Evolutionary conservation across 2,329 filamentous ascomycete genomes (phyloP).

Genomic region (Sporothrix protearum): DNA sequence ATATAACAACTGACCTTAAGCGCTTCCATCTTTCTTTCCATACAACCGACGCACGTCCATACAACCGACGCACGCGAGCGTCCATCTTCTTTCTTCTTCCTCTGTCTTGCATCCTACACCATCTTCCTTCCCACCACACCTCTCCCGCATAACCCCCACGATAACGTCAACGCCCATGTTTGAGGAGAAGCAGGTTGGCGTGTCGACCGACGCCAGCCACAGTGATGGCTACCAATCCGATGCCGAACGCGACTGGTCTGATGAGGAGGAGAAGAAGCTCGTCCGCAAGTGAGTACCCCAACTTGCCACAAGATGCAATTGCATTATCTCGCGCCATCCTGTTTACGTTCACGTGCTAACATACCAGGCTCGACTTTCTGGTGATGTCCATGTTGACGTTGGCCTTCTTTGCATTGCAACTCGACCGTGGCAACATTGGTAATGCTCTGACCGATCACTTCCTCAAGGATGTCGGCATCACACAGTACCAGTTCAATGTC

Average conservation of each 20-base stretch:
- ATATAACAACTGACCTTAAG: background rate
- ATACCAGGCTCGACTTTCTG: background rate
- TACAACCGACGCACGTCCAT: background rate
- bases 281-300: conserved; percentile 10
- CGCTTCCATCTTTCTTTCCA: background rate
- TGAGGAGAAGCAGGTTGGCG: conserved; percentile 4
- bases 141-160: background rate
- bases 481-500: conserved; percentile 50
- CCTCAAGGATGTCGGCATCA: conserved; percentile 46
- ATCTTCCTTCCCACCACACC: background rate
- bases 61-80: conserved; percentile 2
- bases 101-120: background rate
- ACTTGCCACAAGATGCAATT: background rate
- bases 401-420: conserved; percentile 15
- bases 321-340: background rate
- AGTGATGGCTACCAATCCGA: conserved; percentile 16
- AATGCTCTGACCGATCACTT: conserved; percentile 53
- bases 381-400: conserved; percentile 15
- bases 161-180: conserved; percentile 3
- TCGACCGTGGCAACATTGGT: conserved; percentile 35
- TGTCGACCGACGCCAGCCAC: conserved; percentile 2
- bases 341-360: background rate
- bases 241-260: conserved; percentile 15
- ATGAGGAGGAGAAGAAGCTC: conserved; percentile 11
- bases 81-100: background rate